These are phyloP conservation scores for Chloromonas sp. DNA, from an alignment of 163 green algal species.

Conservation along the genomic window DNA sequence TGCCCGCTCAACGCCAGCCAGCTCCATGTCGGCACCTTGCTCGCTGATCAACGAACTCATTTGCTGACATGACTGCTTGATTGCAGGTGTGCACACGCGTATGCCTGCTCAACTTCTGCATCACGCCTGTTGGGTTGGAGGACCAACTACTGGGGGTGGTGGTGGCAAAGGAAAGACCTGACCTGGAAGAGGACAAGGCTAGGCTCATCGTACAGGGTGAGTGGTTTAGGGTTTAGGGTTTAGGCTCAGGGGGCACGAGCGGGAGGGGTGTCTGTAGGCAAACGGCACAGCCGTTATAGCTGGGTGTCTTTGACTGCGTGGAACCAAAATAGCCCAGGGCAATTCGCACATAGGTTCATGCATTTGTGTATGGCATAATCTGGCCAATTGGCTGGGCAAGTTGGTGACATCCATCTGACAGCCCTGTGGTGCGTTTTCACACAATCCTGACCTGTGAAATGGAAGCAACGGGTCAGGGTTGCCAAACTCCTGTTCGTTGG, in stretches of 20 bases:
- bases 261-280: not conserved
- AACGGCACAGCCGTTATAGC: not conserved
- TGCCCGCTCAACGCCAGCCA: too few relatives aligned
- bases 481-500: not conserved
- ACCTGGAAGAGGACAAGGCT: constrained; percentile 52
- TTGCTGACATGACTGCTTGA: too few relatives aligned
- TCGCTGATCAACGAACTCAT: too few relatives aligned
- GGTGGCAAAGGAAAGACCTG: constrained; percentile 50
- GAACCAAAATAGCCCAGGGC: not conserved
- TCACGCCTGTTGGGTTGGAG: constrained; percentile 48
- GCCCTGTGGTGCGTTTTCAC: not conserved
- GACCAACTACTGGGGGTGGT: constrained; percentile 55
- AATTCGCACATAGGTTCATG: too few relatives aligned
- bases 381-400: too few relatives aligned
- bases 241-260: not conserved
- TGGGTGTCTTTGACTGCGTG: not conserved
- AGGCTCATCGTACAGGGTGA: constrained; percentile 41
- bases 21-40: too few relatives aligned
- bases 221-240: constrained; percentile 7
- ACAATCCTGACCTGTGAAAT: too few relatives aligned
- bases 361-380: too few relatives aligned
- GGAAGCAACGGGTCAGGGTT: too few relatives aligned
- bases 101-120: constrained; percentile 59
- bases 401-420: too few relatives aligned
- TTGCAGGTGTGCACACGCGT: constrained; percentile 39